phyloP scores from a whole-genome alignment of 768 basidiomycete species.

The Pulveroboletus sp. region DNA sequence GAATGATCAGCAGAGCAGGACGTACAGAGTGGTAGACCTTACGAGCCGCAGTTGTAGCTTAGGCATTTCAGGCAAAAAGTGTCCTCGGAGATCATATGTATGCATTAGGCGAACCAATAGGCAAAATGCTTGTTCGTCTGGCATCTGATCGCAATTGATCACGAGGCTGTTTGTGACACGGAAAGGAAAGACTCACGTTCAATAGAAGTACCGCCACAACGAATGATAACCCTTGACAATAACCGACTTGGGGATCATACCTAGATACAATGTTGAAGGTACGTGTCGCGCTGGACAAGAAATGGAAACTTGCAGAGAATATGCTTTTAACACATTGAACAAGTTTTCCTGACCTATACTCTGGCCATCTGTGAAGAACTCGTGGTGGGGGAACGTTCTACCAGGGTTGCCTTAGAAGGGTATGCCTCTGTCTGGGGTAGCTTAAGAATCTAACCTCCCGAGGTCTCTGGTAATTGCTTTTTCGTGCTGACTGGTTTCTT shows the following conservation, averaged over 20 bases:
- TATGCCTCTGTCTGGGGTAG: neutral
- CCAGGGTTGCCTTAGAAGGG: constrained; percentile 10
- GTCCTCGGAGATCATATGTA: constrained; percentile 91
- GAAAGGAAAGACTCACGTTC: constrained; percentile 54
- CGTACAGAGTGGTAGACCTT: constrained; percentile 24
- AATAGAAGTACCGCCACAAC: constrained; percentile 90
- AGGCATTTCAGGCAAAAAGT: constrained; percentile 99
- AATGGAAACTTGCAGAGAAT: constrained; percentile 66
- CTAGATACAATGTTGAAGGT: constrained; percentile 34
- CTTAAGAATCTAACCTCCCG: constrained; percentile 51
- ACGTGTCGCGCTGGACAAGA: neutral
- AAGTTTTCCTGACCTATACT: constrained; percentile 96
- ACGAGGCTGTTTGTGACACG: neutral
- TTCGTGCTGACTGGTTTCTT: constrained; percentile 83
- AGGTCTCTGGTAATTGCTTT: constrained; percentile 93
- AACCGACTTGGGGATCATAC: constrained; percentile 91
- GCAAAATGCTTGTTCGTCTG: constrained; percentile 98
- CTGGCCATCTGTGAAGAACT: constrained; percentile 91
- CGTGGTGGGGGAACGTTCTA: constrained; percentile 95
- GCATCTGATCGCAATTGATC: constrained; percentile 66
- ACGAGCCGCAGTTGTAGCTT: constrained; percentile 90
- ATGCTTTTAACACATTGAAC: constrained; percentile 97
- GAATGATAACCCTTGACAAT: constrained; percentile 96
- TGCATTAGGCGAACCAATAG: constrained; percentile 93
- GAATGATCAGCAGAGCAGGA: neutral